Evolutionary conservation across 2,329 filamentous ascomycete genomes (phyloP), one percentile per base, ranked within the genome.

Genomic region (Hypomyces perniciosus): DNA sequence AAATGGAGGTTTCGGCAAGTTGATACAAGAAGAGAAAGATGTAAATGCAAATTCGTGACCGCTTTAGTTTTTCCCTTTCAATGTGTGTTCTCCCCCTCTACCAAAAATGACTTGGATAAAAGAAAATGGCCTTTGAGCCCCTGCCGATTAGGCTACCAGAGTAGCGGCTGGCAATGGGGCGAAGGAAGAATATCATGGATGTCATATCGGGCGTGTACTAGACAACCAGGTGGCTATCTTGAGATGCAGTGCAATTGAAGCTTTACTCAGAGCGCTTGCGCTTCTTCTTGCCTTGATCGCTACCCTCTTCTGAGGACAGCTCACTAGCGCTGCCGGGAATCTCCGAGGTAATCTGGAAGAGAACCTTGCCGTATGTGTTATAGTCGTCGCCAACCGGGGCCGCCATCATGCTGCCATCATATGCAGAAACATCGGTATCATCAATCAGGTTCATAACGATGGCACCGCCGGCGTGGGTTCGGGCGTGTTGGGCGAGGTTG

Each of bases 401-500:
- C 12, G 69, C 65, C 68, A 72, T 72, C 68, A 72, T 68, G 50
- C 68, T 68, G 51, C 62, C 69, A 57, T 72, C 69, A 45, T 72
- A 72, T 30, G 67, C 61, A 47, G 69, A 69, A 2, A 62, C 67
- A 4, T 89, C 85, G 40, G 79, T 79, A 50, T 86, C 80, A 57
- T 92, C 88, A 45, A 95, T 78, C 45, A 96, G 80, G 63, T 89
- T 88, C 86, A 97, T 92, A 63, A 95, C 85, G 58, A 96, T 88
- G 54, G 90, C 88, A 55, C 90, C 90, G 53, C 85, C 86, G 51
- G 90, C 90, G 65, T 99, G 93, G 4, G 93, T 99, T 56, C 93
- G 84, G 57, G 93, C 86, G 68, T 99, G 93, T 73, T 99, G 93
- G 27, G 90, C 88, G 12, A 99, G 81, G 77, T 99, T 99, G 74